phyloP scores from a whole-genome alignment of 306 rosid genomes.

The Sicyos baderoa region DNA sequence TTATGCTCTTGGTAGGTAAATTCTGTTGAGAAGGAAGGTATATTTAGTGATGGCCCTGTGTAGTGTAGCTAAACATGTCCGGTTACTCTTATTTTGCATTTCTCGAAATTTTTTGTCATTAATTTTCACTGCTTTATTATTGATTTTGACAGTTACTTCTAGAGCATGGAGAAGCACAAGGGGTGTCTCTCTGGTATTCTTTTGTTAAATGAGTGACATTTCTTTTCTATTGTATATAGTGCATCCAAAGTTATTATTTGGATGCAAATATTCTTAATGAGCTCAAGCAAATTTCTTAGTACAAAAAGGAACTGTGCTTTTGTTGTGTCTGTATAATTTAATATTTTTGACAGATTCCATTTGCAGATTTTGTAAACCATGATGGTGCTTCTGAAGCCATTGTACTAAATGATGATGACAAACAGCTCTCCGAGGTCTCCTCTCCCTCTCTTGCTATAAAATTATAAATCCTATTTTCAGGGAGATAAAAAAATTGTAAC shows the following conservation, averaged over 20 bases:
- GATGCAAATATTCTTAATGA: conserved; percentile 8
- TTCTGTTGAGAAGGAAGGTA: conserved; percentile 6
- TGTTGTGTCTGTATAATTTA: conserved; percentile 15
- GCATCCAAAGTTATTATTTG: conserved; percentile 7
- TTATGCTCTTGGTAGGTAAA: conserved; percentile 51
- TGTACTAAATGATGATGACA: conserved; percentile 56
- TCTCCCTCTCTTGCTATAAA: not conserved
- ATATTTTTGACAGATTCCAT: conserved; percentile 54
- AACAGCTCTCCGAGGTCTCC: conserved; percentile 50
- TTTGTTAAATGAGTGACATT: conserved; percentile 4
- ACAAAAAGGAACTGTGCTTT: not conserved
- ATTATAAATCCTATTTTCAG: not conserved
- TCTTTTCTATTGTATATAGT: not conserved
- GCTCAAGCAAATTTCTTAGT: not conserved
- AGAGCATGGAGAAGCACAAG: conserved; percentile 75
- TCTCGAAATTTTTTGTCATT: conserved; percentile 1
- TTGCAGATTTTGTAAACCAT: conserved; percentile 81
- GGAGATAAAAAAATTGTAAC: not conserved
- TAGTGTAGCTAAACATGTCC: not conserved
- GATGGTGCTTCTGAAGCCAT: conserved; percentile 60
- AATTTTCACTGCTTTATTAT: conserved; percentile 18
- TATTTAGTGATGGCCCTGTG: not conserved
- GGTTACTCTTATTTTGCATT: conserved; percentile 1
- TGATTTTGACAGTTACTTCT: conserved; percentile 63
- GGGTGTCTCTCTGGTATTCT: conserved; percentile 71